Percentiles rank a stretch among this genome's conserved stretches.
phyloP scores from a whole-genome alignment of 2,329 filamentous ascomycete genomes.

The Xylaria sp. region DNA sequence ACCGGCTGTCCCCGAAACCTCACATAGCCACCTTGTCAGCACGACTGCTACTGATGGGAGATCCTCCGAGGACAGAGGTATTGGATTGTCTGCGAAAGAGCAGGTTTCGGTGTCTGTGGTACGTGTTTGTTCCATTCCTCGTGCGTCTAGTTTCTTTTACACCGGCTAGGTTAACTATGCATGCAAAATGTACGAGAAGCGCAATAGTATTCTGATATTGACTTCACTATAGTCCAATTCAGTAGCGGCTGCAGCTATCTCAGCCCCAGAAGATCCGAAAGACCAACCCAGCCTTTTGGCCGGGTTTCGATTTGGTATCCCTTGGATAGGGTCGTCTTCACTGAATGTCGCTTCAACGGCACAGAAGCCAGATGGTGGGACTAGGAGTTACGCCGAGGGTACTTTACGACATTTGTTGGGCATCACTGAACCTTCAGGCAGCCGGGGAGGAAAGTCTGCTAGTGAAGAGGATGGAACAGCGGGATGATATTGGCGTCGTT shows the following conservation, averaged over 20 bases:
- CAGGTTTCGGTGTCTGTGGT: conserved; percentile 17
- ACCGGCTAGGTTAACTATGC: neutral
- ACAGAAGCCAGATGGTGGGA: conserved; percentile 33
- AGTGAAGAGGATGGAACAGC: neutral
- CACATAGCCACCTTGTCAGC: conserved; percentile 44
- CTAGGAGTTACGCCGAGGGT: conserved; percentile 59
- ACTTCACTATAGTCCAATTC: conserved; percentile 35
- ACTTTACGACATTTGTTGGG: conserved; percentile 60
- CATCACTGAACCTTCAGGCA: conserved; percentile 36
- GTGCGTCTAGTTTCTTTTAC: neutral
- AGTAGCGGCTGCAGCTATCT: conserved; percentile 36
- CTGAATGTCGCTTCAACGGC: conserved; percentile 22
- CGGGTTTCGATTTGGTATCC: conserved; percentile 53
- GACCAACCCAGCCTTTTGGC: conserved; percentile 40
- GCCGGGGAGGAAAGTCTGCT: conserved; percentile 14
- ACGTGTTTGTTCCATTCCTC: neutral
- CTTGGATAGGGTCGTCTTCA: conserved; percentile 45
- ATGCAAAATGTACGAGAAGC: neutral
- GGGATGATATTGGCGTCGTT: neutral
- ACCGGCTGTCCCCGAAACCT: conserved; percentile 63
- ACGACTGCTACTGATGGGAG: conserved; percentile 5
- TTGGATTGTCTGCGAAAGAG: conserved; percentile 9
- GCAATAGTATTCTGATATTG: conserved; percentile 3
- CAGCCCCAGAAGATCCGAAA: conserved; percentile 35
- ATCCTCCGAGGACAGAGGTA: neutral